phyloP scores from a whole-genome alignment of 345 rosid species.

The Gossypium australe region DNA sequence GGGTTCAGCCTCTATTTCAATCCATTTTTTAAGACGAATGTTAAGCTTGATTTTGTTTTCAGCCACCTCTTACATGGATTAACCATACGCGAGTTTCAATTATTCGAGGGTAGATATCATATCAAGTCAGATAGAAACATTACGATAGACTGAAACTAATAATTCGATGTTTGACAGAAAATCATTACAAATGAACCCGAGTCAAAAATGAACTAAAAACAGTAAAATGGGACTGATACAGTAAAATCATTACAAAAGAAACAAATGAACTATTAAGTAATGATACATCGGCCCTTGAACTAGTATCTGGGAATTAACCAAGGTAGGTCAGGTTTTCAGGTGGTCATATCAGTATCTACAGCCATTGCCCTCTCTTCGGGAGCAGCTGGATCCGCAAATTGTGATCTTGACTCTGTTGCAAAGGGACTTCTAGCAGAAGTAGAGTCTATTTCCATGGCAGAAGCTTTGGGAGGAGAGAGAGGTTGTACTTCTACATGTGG shows the following conservation, averaged over 20 bases:
- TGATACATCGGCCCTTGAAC: background rate
- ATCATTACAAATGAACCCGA: background rate
- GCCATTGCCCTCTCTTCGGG: conserved; percentile 40
- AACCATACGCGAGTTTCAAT: too few relatives aligned
- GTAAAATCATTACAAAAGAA: too few relatives aligned
- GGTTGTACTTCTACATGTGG: conserved; percentile 86
- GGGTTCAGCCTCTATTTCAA: too few relatives aligned
- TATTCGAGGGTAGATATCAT: too few relatives aligned
- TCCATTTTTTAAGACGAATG: too few relatives aligned
- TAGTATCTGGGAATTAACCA: background rate
- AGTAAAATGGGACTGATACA: too few relatives aligned
- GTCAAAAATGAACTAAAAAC: background rate
- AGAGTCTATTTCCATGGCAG: conserved; percentile 70
- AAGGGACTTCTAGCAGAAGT: conserved; percentile 43
- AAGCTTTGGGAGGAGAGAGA: conserved; percentile 74
- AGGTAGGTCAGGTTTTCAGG: background rate
- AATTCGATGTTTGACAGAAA: background rate
- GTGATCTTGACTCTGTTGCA: conserved; percentile 34
- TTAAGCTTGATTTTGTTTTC: too few relatives aligned
- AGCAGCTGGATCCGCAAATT: conserved; percentile 26
- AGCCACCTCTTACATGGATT: too few relatives aligned
- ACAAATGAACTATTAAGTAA: too few relatives aligned
- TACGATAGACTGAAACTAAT: background rate
- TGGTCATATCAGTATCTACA: conserved; percentile 32
- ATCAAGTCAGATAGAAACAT: background rate